Evolutionary conservation across 2,329 filamentous ascomycete species (phyloP), one percentile per base, ranked within the genome.

Genomic region (Botrytis pseudocinerea): DNA sequence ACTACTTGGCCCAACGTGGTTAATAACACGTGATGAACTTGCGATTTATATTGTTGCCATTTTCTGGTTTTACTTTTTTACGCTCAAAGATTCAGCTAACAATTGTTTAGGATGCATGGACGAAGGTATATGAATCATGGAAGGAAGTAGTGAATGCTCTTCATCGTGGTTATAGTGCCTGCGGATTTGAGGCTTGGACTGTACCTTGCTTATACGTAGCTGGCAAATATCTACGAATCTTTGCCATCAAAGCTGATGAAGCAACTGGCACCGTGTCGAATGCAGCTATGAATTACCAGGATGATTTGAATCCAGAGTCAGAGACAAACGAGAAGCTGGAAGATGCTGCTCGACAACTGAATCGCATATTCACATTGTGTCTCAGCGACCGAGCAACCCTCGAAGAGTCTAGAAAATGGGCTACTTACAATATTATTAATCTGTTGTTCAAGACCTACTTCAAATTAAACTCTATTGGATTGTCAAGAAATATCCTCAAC

Each of bases 381-480:
- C 86, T 97, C 66, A 94, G 90, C 78, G 96, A 99, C 81, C 91
- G 93, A 82, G 92, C 93, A 74, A 90, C 92, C 22, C 85, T 98
- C 62, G 90, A 94, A 79, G 92, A 97, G 79, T 98, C 95, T 14
- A 90, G 96, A 71, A 99, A 98, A 88, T 99, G 96, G 96, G 97
- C 94, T 10, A 93, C 97, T 65, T 99, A 99, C 84, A 95, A 94
- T 82, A 91, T 95, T 76, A 94, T 95, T 80, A 98, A 97, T 80
- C 87, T 99, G 12, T 86, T 98, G 22, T 99, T 99, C 89, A 98
- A 98, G 83, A 98, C 95, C 1, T 98, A 98, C 82, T 99, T 99
- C 85, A 97, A 93, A 85, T 86, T 98, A 76, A 97, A 97, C 83
- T 93, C 92, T 48, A 92, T 97, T 73, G 91, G 90, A n/a, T 85